phyloP scores from a whole-genome alignment of 176 grass and related monocot genomes.

The Paspalum vaginatum region DNA sequence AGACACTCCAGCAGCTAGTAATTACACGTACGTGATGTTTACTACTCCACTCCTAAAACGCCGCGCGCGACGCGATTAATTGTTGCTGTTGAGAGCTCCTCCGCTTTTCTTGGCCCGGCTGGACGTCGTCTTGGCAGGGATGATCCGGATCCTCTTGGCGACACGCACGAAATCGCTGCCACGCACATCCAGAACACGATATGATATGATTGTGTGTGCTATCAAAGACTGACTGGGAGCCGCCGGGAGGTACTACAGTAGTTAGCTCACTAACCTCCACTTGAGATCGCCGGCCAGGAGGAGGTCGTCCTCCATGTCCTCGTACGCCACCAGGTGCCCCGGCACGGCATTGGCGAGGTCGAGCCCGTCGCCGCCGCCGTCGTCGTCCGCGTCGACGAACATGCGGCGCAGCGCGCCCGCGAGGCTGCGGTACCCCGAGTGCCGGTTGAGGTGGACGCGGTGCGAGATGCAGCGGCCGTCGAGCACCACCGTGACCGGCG shows the following conservation, averaged over 20 bases:
- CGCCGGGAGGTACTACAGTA: background rate
- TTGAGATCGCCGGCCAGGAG: conserved; percentile 90
- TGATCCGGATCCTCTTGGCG: conserved; percentile 66
- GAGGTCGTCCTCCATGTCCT: conserved; percentile 95
- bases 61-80: background rate
- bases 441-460: conserved; percentile 67
- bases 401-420: conserved; percentile 65
- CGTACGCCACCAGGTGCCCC: conserved; percentile 84
- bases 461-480: conserved; percentile 90
- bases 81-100: background rate
- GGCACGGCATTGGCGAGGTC: conserved; percentile 85
- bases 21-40: background rate
- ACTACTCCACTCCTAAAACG: background rate
- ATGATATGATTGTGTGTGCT: no score
- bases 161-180: conserved; percentile 76
- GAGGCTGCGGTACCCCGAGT: conserved; percentile 71
- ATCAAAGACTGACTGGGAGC: no score
- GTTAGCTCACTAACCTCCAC: conserved; percentile 60
- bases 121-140: conserved; percentile 46
- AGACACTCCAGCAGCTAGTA: background rate
- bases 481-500: conserved; percentile 78
- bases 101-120: conserved; percentile 40
- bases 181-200: background rate
- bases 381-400: conserved; percentile 59
- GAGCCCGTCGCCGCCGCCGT: background rate